Base-by-base conservation (phyloP, 768 basidiomycete genomes). In the Russula griseocarnosa region DNA sequence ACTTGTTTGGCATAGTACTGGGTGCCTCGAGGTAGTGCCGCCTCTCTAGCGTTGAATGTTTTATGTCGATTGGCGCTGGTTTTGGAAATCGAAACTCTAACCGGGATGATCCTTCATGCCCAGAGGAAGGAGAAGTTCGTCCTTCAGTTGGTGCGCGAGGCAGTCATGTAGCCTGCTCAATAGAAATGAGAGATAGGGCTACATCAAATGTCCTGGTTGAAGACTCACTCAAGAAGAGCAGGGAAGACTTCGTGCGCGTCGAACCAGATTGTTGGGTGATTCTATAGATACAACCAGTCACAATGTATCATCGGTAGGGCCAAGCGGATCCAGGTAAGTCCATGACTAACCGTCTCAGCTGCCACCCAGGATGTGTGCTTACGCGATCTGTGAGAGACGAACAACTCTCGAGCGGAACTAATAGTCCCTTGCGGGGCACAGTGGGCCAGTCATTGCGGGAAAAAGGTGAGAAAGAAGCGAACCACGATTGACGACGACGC, bases 221-320 rank as follows among this genome's bases (percentile, higher is more conserved):
- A 20, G 24, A 44, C 7, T 42, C 20, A 20, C 42, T 2, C n/a
- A 40, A 1, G 28, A 60, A 8, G 24, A 82, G 72, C 69, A 91
- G 92, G 79, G 79, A 99, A 99, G 0, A 96, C 5, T 74, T 99
- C 97, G 69, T 85, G 87, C 6, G 82, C 73, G 70, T 89, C 90
- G 79, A 98, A 98, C n/a, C 69, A 76, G 71, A 99, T 96, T 0
- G 94, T 96, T 0, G 97, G 97, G 74, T 85, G 85, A 70, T 94
- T 88, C 92, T 96, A 62, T 30, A 18, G 3, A 24, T 22, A 58
- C 5, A 50, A 32, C 2, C 32, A 32, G 32, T 32, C 32, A 32
- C 9, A 18, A 20, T 22, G 11, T 11, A 18, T 36, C 30, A 30
- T 44, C 20, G 32, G 58, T 16, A 24, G 34, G 7, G 22, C 5